Conservation (phyloP, 169 alveolate genomes). For the Cryptosporidium andersoni region DNA sequence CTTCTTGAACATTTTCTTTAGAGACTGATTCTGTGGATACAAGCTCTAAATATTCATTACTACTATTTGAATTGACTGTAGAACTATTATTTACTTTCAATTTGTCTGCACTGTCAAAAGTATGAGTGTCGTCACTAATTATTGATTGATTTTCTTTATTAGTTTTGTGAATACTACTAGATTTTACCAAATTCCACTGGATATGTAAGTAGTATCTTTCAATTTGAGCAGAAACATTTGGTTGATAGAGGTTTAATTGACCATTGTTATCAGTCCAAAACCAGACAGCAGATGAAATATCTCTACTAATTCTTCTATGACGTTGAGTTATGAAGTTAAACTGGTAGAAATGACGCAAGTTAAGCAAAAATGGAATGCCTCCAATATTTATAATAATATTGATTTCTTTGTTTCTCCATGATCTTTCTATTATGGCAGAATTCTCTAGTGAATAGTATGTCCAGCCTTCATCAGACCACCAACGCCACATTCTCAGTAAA, state of each 20-base stretch:
- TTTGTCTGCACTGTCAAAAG: no score
- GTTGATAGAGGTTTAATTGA: constrained; percentile 56
- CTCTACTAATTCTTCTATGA: constrained; percentile 68
- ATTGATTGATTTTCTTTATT: background rate
- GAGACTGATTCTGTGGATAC: no score
- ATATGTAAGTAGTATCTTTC: constrained; percentile 62
- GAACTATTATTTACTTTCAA: background rate
- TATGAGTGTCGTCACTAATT: background rate
- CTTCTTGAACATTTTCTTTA: no score
- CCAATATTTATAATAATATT: constrained; percentile 66
- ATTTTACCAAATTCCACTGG: constrained; percentile 52
- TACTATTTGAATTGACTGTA: background rate
- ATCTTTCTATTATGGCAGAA: constrained; percentile 66
- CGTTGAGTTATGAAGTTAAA: constrained; percentile 69
- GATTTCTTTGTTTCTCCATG: constrained; percentile 65
- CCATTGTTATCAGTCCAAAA: constrained; percentile 65
- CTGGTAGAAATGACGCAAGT: constrained; percentile 66
- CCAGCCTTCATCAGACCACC: constrained; percentile 73
- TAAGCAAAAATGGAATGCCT: constrained; percentile 59
- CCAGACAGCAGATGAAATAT: constrained; percentile 67
- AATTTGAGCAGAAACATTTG: constrained; percentile 66
- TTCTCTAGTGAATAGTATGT: constrained; percentile 61
- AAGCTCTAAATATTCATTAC: no score
- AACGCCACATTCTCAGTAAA: constrained; percentile 63
- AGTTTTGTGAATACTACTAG: background rate